phyloP scores from a whole-genome alignment of 805 yeast species.

The Candida krabiensis region DNA sequence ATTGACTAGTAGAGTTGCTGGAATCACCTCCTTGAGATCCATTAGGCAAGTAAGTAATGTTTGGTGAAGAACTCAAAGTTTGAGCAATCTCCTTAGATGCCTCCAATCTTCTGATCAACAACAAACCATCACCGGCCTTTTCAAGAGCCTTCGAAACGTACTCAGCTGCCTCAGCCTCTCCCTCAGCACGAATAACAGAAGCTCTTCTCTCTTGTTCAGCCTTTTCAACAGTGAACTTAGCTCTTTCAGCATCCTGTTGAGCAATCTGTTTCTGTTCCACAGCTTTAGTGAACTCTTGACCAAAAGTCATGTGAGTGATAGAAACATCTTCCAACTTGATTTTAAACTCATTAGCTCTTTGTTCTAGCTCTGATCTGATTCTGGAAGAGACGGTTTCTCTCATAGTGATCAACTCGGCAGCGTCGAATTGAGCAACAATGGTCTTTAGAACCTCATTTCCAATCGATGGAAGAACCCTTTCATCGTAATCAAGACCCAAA shows the following conservation, averaged over 20 bases:
- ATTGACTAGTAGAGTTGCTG: constrained; percentile 44
- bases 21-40: constrained; percentile 39
- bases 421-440: constrained; percentile 98
- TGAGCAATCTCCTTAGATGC: constrained; percentile 95
- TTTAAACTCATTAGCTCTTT: constrained; percentile 84
- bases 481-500: constrained; percentile 93
- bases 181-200: constrained; percentile 93
- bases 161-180: constrained; percentile 99
- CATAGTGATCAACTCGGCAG: constrained; percentile 96
- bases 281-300: constrained; percentile 94
- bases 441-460: constrained; percentile 95
- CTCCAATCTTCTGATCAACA: constrained; percentile 91
- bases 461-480: constrained; percentile 93
- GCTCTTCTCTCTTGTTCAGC: constrained; percentile 98
- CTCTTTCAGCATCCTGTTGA: constrained; percentile 98
- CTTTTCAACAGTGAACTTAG: constrained; percentile 86
- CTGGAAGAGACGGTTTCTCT: constrained; percentile 90
- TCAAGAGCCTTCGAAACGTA: constrained; percentile 87
- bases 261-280: constrained; percentile 99
- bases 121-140: constrained; percentile 93
- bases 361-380: constrained; percentile 81
- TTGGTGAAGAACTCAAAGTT: constrained; percentile 79
- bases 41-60: constrained; percentile 85
- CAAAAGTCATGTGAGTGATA: constrained; percentile 96
- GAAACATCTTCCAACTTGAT: constrained; percentile 95